Conservation (phyloP, 257 asterid species). For the Solanum sejunctum region DNA sequence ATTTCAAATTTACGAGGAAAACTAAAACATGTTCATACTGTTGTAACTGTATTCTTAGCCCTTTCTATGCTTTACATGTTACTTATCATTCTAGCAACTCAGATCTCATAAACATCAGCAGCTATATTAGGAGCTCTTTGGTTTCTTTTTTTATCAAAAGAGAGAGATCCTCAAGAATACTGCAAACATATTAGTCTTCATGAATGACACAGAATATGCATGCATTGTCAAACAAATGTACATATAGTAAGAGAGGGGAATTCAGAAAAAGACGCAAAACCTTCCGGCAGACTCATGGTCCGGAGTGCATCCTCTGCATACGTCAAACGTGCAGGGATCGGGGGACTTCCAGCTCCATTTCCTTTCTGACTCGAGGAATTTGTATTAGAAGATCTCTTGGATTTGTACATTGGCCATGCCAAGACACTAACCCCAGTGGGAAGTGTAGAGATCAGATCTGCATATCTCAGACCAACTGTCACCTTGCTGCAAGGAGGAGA, state of each 20-base stretch:
- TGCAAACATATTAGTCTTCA: neutral
- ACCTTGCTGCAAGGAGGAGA: slow-evolving; percentile 55
- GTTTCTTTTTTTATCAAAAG: neutral
- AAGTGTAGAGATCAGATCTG: slow-evolving; percentile 60
- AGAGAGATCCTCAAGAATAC: neutral
- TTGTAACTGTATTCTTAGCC: neutral
- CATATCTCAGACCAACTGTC: slow-evolving; percentile 68
- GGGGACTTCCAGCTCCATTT: slow-evolving; percentile 20
- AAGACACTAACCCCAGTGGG: slow-evolving; percentile 73
- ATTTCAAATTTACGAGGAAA: neutral
- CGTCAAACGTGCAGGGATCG: slow-evolving; percentile 49
- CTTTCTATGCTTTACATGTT: neutral
- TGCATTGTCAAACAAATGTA: neutral
- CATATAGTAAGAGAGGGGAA: neutral
- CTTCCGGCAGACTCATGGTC: slow-evolving; percentile 83
- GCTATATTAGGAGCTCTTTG: neutral
- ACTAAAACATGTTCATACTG: neutral
- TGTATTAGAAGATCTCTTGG: slow-evolving; percentile 21
- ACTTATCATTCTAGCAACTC: neutral
- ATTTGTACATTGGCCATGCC: slow-evolving; percentile 70
- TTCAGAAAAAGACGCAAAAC: slow-evolving; percentile 17
- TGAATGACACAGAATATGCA: neutral
- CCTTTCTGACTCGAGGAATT: slow-evolving; percentile 26
- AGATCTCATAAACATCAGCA: neutral
- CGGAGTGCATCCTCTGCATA: slow-evolving; percentile 80